Evolutionary conservation across 148 eudicot genomes (phyloP), one percentile per base, ranked within the genome.

Genomic region (Rhododendron ferrugineum): DNA sequence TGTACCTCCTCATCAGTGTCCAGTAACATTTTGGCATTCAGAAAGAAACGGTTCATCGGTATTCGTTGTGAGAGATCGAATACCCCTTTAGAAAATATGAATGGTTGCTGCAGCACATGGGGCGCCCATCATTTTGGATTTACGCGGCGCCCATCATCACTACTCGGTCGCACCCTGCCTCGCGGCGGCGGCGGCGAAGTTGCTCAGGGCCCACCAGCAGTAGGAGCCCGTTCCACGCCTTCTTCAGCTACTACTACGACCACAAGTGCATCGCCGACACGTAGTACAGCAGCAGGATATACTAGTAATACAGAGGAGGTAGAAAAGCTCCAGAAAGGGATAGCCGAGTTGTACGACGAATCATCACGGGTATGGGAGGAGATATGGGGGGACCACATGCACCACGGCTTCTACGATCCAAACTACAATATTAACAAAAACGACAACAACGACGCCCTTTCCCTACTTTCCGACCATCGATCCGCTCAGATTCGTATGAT

Each of bases 331-430:
- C 84, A 90, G 85, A 91, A 92, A 60, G 98, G 98, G 18, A 97
- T 97, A 36, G 99, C 99, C 2, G 94, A 93, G 66, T 84, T 97
- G 60, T 97, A 97, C 89, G 96, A 97, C 79, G 93, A 92, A 84
- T 97, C 99, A 10, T 93, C 99, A 2, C 98, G 91, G 3, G 37
- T 94, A 14, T 96, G 99, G 99, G 99, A 96, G 88, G 90, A 93
- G 30, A 92, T 96, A 3, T 96, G 99, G 99, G 99, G 99, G 18
- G 99, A 95, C 82, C 98, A 96, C 85, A 94, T 96, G 99, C 99
- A 96, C 82, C 99, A 96, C 81, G 99, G 99, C 2, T 96, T 80
- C 85, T 96, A 96, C 79, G 92, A 91, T 1, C 86, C 93, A 4
- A 84, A 87, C 77, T 70, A 70, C 78, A 74, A 37, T 30, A 70